Base-by-base conservation (phyloP, 768 basidiomycete genomes). In the Lactarius evosmus region DNA sequence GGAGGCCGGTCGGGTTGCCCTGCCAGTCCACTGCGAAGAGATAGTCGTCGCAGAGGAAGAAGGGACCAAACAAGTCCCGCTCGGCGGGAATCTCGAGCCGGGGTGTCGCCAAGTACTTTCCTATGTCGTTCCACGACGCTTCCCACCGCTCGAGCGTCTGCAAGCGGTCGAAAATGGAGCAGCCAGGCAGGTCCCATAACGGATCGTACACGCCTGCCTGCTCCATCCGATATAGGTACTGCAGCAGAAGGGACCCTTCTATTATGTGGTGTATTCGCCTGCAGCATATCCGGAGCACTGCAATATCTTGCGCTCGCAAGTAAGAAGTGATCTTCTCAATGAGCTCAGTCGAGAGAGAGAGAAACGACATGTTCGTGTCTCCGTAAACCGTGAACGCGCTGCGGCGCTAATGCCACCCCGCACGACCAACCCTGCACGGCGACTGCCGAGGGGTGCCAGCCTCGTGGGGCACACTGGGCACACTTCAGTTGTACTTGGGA, bases 41-140 rank as follows among this genome's bases (percentile, higher is more conserved):
- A 41, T 60, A 65, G 19, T 56, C 63, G 6, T 65, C 54, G 46
- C 17, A 60, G 46, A 65, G 53, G 29, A 65, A 60, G 63, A 50
- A 65, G 0, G 63, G 63, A 14, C 63, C 63, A 4, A 60, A 65
- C 14, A 60, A 2, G 46, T 65, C 58, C 5, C 63, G 58, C 38
- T 56, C 63, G 3, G 63, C 27, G 29, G 53, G 34, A 22, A 65
- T 55, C 22, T 56, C 54, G 34, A 60, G 46, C 11, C 63, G 63
- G 8, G 63, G 63, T 1, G 27, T 8, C 8, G 29, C 17, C 27
- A 65, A 16, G 30, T 65, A 56, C 11, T 25, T 50, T 1, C 46
- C 58, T 7, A 65, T 19, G 25, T 60, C 29, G 17, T 22, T 27
- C 58, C 63, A 65, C 8, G 59, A 60, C 1, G 54, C 54, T 12